A percentile compares a stretch with the other conserved stretches of the same genome.
These are phyloP conservation scores for Acmispon strigosus DNA, from an alignment of 306 rosid species.

Conservation along the genomic window DNA sequence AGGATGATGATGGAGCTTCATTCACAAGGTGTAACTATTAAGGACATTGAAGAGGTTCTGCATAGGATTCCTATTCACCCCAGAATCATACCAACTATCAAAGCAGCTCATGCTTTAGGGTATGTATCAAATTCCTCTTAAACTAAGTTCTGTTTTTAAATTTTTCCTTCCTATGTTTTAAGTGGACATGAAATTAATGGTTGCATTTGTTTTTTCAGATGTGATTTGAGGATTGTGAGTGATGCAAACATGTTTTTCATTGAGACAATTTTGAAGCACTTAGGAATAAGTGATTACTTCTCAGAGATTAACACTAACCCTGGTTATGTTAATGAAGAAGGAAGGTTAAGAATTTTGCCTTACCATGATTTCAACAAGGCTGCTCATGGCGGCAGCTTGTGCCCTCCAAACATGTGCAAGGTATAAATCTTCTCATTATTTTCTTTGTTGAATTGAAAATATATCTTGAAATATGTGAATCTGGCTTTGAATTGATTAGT, in stretches of 20 bases:
- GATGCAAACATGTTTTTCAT: constrained; percentile 76
- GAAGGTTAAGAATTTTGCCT: constrained; percentile 54
- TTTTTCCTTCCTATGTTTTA: background rate
- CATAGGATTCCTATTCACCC: constrained; percentile 49
- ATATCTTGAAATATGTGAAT: too few relatives aligned
- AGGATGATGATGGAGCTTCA: constrained; percentile 72
- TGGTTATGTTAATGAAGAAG: constrained; percentile 52
- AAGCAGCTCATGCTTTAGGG: constrained; percentile 57
- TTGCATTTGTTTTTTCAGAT: constrained; percentile 28
- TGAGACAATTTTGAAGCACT: constrained; percentile 60
- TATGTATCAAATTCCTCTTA: background rate
- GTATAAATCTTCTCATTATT: constrained; percentile 11
- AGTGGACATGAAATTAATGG: background rate
- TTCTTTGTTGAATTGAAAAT: too few relatives aligned
- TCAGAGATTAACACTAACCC: constrained; percentile 74
- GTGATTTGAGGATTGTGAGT: constrained; percentile 77
- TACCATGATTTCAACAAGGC: constrained; percentile 46
- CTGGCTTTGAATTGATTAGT: too few relatives aligned
- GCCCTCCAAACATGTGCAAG: constrained; percentile 96
- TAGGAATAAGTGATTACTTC: constrained; percentile 54
- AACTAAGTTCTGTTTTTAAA: too few relatives aligned
- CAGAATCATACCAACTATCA: constrained; percentile 51
- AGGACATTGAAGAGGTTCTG: constrained; percentile 45
- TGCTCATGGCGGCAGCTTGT: constrained; percentile 51
- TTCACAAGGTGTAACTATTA: constrained; percentile 43